Evolutionary conservation across 768 basidiomycete genomes (phyloP).

Genomic region (Lactarius indigo): DNA sequence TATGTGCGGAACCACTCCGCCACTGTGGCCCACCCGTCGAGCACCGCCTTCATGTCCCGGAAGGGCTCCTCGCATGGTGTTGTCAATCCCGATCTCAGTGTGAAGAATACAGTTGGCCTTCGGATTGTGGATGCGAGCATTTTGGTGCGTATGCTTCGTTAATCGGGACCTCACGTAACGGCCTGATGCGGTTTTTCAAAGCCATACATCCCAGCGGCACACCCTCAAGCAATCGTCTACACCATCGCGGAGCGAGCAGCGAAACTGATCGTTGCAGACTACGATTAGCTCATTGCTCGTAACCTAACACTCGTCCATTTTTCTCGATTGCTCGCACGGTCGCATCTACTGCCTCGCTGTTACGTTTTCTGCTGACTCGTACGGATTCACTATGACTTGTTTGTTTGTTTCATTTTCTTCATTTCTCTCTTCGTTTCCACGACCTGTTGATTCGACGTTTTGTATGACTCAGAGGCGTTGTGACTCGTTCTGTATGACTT

Average conservation of each 20-base stretch:
- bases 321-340: too few relatives aligned
- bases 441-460: too few relatives aligned
- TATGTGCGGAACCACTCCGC: conserved; percentile 22
- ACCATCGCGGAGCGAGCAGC: conserved; percentile 22
- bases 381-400: too few relatives aligned
- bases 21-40: conserved; percentile 30
- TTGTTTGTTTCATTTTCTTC: too few relatives aligned
- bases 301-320: too few relatives aligned
- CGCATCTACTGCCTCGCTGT: too few relatives aligned
- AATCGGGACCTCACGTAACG: background rate
- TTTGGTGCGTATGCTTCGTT: conserved; percentile 21
- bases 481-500: too few relatives aligned
- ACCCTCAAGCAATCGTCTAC: conserved; percentile 19
- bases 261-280: conserved; percentile 12
- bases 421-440: too few relatives aligned
- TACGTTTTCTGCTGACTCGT: too few relatives aligned
- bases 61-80: conserved; percentile 35
- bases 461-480: too few relatives aligned
- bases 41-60: conserved; percentile 44
- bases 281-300: background rate
- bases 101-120: conserved; percentile 43
- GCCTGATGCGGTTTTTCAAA: background rate
- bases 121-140: conserved; percentile 34
- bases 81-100: conserved; percentile 40
- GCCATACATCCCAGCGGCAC: conserved; percentile 20